phyloP scores from a whole-genome alignment of 495 filamentous ascomycete genomes.

The Hypomontagnella submonticulosa region DNA sequence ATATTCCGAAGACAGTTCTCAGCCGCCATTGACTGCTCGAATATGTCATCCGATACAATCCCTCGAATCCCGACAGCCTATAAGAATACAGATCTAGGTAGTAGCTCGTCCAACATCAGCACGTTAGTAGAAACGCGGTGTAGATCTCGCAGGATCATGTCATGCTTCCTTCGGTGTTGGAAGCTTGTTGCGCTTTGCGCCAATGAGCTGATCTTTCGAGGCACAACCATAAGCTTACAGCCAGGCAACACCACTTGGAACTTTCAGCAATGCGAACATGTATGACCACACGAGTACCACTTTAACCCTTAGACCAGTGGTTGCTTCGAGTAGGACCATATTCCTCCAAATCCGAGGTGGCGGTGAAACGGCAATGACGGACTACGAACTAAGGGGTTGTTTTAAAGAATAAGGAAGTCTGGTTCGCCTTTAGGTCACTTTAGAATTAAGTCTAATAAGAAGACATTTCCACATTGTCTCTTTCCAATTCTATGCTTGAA shows the following conservation, averaged over 20 bases:
- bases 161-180: slow-evolving; percentile 2
- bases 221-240: slow-evolving; percentile 20
- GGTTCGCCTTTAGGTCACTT: too few relatives aligned
- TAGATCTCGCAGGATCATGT: slow-evolving; percentile 3
- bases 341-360: background rate
- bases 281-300: slow-evolving; percentile 19
- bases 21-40: too few relatives aligned
- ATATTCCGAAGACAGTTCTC: too few relatives aligned
- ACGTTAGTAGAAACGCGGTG: background rate
- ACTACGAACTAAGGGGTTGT: background rate
- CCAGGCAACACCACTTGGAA: slow-evolving; percentile 21
- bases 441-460: too few relatives aligned
- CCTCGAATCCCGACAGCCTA: too few relatives aligned
- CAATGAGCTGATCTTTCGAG: slow-evolving; percentile 15
- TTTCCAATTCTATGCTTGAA: too few relatives aligned
- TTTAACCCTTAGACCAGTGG: background rate
- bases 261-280: background rate
- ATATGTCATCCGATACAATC: too few relatives aligned
- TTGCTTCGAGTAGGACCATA: background rate
- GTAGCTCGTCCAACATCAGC: too few relatives aligned
- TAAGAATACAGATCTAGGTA: too few relatives aligned
- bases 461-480: too few relatives aligned
- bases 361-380: slow-evolving; percentile 13
- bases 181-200: slow-evolving; percentile 15
- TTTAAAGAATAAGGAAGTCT: too few relatives aligned